Conservation (phyloP, 2,329 filamentous ascomycete genomes). For the Cladophialophora immunda region DNA sequence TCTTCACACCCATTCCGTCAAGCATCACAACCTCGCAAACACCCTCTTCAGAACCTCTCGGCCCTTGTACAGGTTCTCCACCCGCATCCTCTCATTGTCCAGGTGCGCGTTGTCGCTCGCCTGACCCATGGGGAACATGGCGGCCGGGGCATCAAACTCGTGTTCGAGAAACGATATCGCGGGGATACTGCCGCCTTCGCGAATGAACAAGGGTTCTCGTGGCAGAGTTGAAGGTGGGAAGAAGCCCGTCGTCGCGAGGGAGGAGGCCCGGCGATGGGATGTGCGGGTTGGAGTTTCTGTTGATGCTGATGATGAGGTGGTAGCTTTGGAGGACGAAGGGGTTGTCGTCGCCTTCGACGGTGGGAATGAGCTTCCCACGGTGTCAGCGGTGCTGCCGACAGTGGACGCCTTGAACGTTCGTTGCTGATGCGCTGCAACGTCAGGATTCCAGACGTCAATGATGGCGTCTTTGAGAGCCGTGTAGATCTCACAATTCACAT, state of each 20-base stretch:
- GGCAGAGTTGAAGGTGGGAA: slow-evolving; percentile 37
- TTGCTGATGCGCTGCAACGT: slow-evolving; percentile 37
- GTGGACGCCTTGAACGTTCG: slow-evolving; percentile 31
- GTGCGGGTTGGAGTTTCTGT: slow-evolving; percentile 28
- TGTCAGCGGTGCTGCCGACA: slow-evolving; percentile 5
- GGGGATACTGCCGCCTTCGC: slow-evolving; percentile 94
- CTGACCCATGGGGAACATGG: slow-evolving; percentile 82
- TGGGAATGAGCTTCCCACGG: background rate
- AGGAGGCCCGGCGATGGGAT: slow-evolving; percentile 47
- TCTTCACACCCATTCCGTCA: background rate
- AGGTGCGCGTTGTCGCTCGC: slow-evolving; percentile 93
- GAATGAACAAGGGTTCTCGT: slow-evolving; percentile 73
- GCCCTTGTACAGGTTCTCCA: slow-evolving; percentile 89
- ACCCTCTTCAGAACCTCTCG: slow-evolving; percentile 89
- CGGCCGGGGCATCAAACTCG: slow-evolving; percentile 38
- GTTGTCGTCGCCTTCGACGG: slow-evolving; percentile 15
- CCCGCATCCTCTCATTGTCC: slow-evolving; percentile 89
- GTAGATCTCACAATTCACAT: slow-evolving; percentile 90
- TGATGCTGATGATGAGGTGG: slow-evolving; percentile 1
- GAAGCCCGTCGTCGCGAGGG: slow-evolving; percentile 44
- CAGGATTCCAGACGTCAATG: slow-evolving; percentile 77
- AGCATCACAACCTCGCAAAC: slow-evolving; percentile 61
- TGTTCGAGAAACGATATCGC: slow-evolving; percentile 77
- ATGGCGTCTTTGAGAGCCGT: slow-evolving; percentile 86
- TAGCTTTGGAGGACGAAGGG: background rate